Evolutionary conservation across 2,329 filamentous ascomycete genomes (phyloP).

Genomic region (Talaromyces sp.): DNA sequence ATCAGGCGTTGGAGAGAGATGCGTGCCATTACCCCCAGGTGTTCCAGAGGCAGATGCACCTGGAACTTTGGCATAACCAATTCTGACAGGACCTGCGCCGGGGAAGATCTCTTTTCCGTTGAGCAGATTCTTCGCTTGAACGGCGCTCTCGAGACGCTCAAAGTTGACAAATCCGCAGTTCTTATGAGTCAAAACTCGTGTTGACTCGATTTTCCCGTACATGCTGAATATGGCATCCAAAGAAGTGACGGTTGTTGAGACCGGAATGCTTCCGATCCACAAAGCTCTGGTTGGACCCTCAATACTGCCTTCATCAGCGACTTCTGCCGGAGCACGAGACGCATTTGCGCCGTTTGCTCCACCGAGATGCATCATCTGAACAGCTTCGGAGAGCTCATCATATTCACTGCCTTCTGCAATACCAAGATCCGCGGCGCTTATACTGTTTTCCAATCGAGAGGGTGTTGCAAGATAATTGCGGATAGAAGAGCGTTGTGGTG

Average conservation of each 20-base stretch:
- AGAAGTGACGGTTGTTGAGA: slow-evolving; percentile 93
- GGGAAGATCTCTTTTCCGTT: slow-evolving; percentile 99
- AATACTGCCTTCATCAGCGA: slow-evolving; percentile 71
- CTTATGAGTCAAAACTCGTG: slow-evolving; percentile 92
- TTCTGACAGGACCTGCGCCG: slow-evolving; percentile 86
- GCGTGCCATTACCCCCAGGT: slow-evolving; percentile 81
- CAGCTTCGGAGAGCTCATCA: slow-evolving; percentile 74
- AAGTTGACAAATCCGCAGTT: slow-evolving; percentile 99
- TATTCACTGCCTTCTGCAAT: slow-evolving; percentile 73
- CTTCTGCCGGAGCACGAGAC: slow-evolving; percentile 61
- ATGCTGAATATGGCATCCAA: slow-evolving; percentile 90
- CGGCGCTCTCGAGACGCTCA: slow-evolving; percentile 82
- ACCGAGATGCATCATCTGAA: slow-evolving; percentile 71
- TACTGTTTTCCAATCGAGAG: slow-evolving; percentile 69
- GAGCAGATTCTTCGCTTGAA: slow-evolving; percentile 79
- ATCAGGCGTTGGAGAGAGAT: slow-evolving; percentile 87
- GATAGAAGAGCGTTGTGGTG: slow-evolving; percentile 60
- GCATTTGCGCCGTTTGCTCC: slow-evolving; percentile 47
- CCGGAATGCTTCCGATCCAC: slow-evolving; percentile 96
- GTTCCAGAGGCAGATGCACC: slow-evolving; percentile 76
- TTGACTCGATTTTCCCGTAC: slow-evolving; percentile 88
- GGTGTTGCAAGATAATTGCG: slow-evolving; percentile 75
- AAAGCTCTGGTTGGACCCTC: slow-evolving; percentile 89
- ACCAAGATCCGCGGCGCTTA: slow-evolving; percentile 71
- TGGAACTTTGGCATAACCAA: slow-evolving; percentile 95